Base-by-base conservation (phyloP, 495 filamentous ascomycete species). In the Thozetella sp. region DNA sequence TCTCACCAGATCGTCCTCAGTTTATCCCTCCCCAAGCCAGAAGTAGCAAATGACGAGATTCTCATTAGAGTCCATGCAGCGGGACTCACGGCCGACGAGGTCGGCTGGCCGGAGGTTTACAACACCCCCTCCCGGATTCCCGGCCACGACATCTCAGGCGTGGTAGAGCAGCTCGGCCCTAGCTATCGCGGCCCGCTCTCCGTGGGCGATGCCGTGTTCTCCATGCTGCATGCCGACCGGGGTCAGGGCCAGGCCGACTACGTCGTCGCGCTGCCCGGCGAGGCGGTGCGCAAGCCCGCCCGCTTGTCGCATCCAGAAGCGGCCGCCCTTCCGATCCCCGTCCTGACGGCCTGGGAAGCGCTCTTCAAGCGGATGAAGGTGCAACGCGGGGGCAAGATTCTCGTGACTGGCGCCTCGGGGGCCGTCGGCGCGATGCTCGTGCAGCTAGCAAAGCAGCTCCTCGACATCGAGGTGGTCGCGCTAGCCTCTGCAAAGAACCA, bases 291-390 rank as follows among this genome's bases (percentile, higher is more conserved):
- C 19, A 83, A 80, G 61, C 83, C 86, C 12, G 61, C 55, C 25
- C 76, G 72, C 48, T 63, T 86, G 30, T 68, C 59, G 13, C 78
- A 79, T 40, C 75, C 72, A 11, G 79, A 87, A 55, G 82, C 83
- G 3, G 80, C 82, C 1, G 75, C 81, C 1, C 72, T 87, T 40
- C 85, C 86, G 0, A 67, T 87, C 52, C 80, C 80, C 0, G 79
- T 76, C 15, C 57, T 84, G 55, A 88, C 83, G 50, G 86, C 84
- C 2, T 88, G 80, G 80, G 82, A 88, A 60, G 83, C 78, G 4
- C 69, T 88, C 20, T 86, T 86, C 58, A 22, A 23, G 22, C 53
- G 54, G 20, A 60, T 56, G 3, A 17, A 54, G 20, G n/a, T 61
- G 25, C 11, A 24, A 15, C 2, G 20, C 12, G 48, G 53, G 1